A percentile compares a stretch with the other conserved stretches of the same genome.
These are phyloP conservation scores for Geotrichum fermentans DNA, from an alignment of 1,139 yeast species.

Conservation along the genomic window DNA sequence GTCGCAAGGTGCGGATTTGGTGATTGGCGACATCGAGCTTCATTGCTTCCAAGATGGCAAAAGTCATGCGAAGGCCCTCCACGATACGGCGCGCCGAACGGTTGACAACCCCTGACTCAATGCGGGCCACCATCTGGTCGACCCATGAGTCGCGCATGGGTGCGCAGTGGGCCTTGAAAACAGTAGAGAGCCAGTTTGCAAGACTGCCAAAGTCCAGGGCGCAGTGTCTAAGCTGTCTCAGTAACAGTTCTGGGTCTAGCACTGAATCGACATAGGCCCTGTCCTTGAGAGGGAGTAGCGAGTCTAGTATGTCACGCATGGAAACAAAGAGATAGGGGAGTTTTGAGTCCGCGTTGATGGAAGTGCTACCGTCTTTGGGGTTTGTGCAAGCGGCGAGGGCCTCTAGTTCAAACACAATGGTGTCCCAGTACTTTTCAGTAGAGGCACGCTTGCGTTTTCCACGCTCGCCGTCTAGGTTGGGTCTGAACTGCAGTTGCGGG, in stretches of 20 bases:
- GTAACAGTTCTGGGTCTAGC: slow-evolving; percentile 68
- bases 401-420: slow-evolving; percentile 58
- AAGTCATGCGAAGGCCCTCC: slow-evolving; percentile 72
- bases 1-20: slow-evolving; percentile 80
- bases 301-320: slow-evolving; percentile 66
- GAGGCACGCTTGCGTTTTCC: slow-evolving; percentile 72
- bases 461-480: slow-evolving; percentile 85
- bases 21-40: slow-evolving; percentile 93
- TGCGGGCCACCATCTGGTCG: slow-evolving; percentile 70
- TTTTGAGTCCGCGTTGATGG: slow-evolving; percentile 36
- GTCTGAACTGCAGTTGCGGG: slow-evolving; percentile 87
- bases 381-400: slow-evolving; percentile 20
- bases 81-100: slow-evolving; percentile 55
- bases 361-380: slow-evolving; percentile 15
- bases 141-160: slow-evolving; percentile 95
- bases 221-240: slow-evolving; percentile 69
- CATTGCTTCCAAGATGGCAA: slow-evolving; percentile 91
- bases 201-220: slow-evolving; percentile 64
- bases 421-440: slow-evolving; percentile 80
- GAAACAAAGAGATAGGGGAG: slow-evolving; percentile 68
- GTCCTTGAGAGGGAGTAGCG: slow-evolving; percentile 75
- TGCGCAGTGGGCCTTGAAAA: slow-evolving; percentile 82
- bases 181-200: slow-evolving; percentile 62
- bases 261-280: slow-evolving; percentile 64
- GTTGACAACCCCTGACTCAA: slow-evolving; percentile 56